Conservation (phyloP, 495 filamentous ascomycete genomes). For the Hapsidospora chrysogenum region DNA sequence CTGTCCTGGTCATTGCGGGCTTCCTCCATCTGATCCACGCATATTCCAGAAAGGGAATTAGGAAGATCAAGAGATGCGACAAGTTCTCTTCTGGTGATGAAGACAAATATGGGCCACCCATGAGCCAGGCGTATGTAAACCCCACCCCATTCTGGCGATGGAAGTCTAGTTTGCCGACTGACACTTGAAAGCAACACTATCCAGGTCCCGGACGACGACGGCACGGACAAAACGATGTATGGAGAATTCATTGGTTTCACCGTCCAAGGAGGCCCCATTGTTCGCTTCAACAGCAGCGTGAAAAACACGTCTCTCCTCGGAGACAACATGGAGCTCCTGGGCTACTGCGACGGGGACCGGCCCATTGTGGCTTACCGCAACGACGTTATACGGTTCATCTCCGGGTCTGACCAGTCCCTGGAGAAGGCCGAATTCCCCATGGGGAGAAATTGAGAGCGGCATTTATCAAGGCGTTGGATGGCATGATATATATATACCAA, state of each 20-base stretch:
- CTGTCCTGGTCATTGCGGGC: constrained; percentile 28
- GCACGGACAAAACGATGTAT: not conserved
- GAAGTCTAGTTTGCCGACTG: not conserved
- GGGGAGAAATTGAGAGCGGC: no score
- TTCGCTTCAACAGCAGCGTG: constrained; percentile 1
- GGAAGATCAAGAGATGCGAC: not conserved
- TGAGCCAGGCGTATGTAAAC: constrained; percentile 1
- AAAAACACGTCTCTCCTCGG: not conserved
- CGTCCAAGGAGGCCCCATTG: constrained; percentile 2
- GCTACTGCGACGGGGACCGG: not conserved
- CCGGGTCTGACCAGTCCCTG: not conserved
- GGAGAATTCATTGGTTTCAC: constrained; percentile 4
- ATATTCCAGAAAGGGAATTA: not conserved
- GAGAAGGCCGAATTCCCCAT: no score
- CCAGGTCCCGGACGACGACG: not conserved
- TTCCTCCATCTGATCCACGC: constrained; percentile 21
- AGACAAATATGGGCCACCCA: not conserved
- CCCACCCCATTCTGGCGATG: not conserved
- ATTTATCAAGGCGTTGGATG: no score
- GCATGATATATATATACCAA: no score
- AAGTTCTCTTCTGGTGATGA: no score
- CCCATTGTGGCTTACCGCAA: constrained; percentile 1
- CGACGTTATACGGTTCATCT: not conserved
- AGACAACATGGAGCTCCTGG: not conserved
- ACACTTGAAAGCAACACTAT: constrained; percentile 1